Base-by-base conservation (phyloP, 2,329 filamentous ascomycete genomes). In the Aspergillaceae sp. region DNA sequence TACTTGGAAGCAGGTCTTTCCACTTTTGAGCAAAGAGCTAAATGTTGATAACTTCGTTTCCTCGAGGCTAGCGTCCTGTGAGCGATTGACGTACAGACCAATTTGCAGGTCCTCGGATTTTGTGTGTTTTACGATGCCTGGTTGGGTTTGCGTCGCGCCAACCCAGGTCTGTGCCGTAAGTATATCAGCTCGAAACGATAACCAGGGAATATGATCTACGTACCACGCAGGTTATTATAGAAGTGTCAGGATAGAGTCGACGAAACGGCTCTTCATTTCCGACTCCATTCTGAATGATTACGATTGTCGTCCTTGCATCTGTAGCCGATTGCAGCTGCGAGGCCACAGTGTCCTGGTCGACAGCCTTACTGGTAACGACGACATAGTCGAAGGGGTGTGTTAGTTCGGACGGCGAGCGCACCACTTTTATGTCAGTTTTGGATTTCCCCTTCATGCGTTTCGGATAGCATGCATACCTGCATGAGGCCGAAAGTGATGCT, bases 81-180 rank as follows among this genome's bases (percentile, higher is more conserved):
- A 9, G 0, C 58, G 27, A 30, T 74, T 76, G 0, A 68, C 62
- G 51, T 73, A 79, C 0, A 79, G 56, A 0, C 77, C 78, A 3
- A 80, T 72, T 46, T 80, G 72, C 58, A 75, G 73, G 49, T 77
- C 67, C 55, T 80, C 78, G 8, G 72, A 72, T 44, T 70, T 72
- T 26, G 65, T 74, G 51, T 80, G 78, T 6, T 62, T 57, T 27
- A 79, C 63, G 2, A 72, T 50, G 0, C 77, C 78, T 0, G 76
- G 75, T 5, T 65, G 56, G 2, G 62, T 61, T 51, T 81, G 78
- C 0, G 60, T 68, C 6, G 74, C 75, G 4, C 77, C 77, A 0
- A 77, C 72, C 77, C 62, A 64, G 3, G 61, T 60, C 62, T 64
- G 19, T 7, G 19, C 19, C 19, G 19, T 19, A 19, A 19, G 19